These are phyloP conservation scores for Cystobasidium sp. DNA, from an alignment of 1,284 basidiomycete species.

Conservation along the genomic window DNA sequence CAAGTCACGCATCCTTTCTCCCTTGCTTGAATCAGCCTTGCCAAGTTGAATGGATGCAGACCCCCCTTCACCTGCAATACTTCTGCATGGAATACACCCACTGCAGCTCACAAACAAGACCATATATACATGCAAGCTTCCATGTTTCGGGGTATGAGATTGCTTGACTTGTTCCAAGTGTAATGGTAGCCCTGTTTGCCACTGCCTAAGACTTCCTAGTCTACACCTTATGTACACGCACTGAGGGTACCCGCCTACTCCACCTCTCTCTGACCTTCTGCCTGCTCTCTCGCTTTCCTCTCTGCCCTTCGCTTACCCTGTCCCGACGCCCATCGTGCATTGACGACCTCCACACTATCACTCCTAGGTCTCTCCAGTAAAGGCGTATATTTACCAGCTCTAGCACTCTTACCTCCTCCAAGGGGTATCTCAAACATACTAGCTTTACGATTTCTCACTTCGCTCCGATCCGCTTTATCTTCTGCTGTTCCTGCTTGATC, in stretches of 20 bases:
- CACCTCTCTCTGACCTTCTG: neutral
- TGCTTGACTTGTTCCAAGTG: no score
- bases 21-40: no score
- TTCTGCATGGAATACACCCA: no score
- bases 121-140: no score
- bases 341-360: slow-evolving; percentile 72
- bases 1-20: no score
- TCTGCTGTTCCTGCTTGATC: slow-evolving; percentile 49
- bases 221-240: no score
- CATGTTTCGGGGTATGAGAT: no score
- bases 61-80: no score
- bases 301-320: slow-evolving; percentile 50
- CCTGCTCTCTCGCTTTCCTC: slow-evolving; percentile 26
- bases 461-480: slow-evolving; percentile 47
- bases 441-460: neutral
- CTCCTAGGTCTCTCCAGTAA: slow-evolving; percentile 69
- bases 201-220: neutral
- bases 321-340: slow-evolving; percentile 74
- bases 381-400: slow-evolving; percentile 67
- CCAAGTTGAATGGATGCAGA: no score
- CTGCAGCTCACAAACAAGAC: no score
- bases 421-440: slow-evolving; percentile 62
- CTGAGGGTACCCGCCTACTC: neutral
- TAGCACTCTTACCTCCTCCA: slow-evolving; percentile 72
- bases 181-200: no score